Evolutionary conservation across 75 land plant species (phyloP).

Genomic region (Ceratopteris richardii): DNA sequence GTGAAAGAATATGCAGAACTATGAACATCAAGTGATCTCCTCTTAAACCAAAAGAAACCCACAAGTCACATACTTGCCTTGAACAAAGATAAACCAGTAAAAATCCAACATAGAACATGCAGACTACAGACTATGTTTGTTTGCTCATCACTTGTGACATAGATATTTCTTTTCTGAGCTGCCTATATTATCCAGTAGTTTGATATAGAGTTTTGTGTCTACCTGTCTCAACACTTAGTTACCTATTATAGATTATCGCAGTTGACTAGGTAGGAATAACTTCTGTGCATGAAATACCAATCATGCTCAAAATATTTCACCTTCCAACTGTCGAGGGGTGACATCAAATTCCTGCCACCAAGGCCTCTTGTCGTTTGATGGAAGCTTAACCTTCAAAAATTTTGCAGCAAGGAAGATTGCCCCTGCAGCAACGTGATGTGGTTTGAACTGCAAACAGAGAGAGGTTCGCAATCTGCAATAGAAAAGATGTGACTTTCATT

Average conservation of each 20-base stretch:
- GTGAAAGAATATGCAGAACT: too few species aligned
- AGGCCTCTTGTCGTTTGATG: constrained; percentile 67
- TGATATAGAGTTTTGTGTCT: too few species aligned
- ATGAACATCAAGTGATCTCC: too few species aligned
- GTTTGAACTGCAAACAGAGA: constrained; percentile 94
- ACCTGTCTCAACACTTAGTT: too few species aligned
- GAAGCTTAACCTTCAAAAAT: constrained; percentile 85
- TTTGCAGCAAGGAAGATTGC: constrained; percentile 96
- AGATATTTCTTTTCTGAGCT: too few species aligned
- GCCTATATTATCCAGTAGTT: too few species aligned
- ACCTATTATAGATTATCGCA: not conserved
- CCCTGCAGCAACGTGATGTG: constrained; percentile 97
- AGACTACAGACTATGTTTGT: too few species aligned
- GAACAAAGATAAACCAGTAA: too few species aligned
- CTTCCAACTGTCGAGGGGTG: constrained; percentile 81
- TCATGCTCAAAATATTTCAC: constrained; percentile 16
- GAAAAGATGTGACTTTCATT: not conserved
- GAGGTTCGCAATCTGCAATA: constrained; percentile 85
- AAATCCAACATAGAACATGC: too few species aligned
- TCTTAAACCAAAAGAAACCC: too few species aligned
- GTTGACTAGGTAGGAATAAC: not conserved
- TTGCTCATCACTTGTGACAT: too few species aligned
- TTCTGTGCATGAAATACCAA: not conserved
- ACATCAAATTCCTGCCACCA: constrained; percentile 96
- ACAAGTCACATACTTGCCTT: too few species aligned